Conservation (phyloP, 208 protist genomes). For the Angomonas desouzai region DNA sequence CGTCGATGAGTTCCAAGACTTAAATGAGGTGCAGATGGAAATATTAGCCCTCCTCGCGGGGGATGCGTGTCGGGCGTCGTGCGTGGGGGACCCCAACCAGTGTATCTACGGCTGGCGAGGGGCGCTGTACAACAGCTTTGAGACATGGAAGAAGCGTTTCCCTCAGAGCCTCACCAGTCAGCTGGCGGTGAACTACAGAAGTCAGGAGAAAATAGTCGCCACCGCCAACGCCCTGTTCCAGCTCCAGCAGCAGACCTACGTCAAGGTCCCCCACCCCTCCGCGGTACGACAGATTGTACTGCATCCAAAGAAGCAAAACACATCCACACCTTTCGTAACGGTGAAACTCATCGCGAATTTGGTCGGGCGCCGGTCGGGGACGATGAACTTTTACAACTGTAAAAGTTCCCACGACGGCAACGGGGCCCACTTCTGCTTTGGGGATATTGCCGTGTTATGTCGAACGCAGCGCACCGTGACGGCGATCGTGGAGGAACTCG, state of each 20-base stretch:
- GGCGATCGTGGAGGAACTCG: constrained; percentile 29
- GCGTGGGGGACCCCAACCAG: constrained; percentile 86
- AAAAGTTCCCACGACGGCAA: neutral
- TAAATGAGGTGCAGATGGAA: constrained; percentile 86
- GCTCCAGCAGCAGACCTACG: constrained; percentile 36
- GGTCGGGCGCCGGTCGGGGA: neutral
- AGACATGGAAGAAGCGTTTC: constrained; percentile 69
- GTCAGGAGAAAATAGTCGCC: constrained; percentile 58
- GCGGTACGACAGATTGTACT: neutral
- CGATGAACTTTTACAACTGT: constrained; percentile 1
- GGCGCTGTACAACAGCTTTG: constrained; percentile 62
- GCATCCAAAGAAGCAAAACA: neutral
- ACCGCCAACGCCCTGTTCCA: constrained; percentile 52
- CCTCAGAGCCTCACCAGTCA: constrained; percentile 38
- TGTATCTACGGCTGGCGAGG: constrained; percentile 90
- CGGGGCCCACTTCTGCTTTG: constrained; percentile 26
- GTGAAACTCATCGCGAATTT: neutral
- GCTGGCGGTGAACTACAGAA: constrained; percentile 83
- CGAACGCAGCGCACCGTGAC: constrained; percentile 53
- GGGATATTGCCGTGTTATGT: constrained; percentile 79
- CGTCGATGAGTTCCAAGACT: constrained; percentile 89
- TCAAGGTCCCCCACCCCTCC: constrained; percentile 13
- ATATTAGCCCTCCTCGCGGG: constrained; percentile 75
- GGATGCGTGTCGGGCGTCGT: constrained; percentile 75
- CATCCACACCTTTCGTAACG: neutral